Base-by-base conservation (phyloP, 345 rosid genomes). In the Populus nigra region DNA sequence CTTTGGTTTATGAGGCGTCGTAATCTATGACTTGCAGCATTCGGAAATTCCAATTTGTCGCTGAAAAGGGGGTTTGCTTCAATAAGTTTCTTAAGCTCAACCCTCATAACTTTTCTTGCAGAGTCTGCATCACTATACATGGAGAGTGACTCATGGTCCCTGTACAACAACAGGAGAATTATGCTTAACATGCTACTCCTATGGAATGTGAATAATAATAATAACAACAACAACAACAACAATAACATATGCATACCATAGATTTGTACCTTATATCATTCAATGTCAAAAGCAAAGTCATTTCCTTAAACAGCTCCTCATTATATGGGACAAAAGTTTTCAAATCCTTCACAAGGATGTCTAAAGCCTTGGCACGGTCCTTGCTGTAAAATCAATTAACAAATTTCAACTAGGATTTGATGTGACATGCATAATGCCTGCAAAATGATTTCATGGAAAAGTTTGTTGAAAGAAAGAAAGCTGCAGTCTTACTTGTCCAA, bases 1-100 rank as follows among this genome's bases (percentile, higher is more conserved):
- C 91, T 78, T 76, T 90, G 93, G 71, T 85, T 87, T 22, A 90
- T 69, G 61, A 90, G 83, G 59, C 80, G 71, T 8, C 83, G 73
- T 61, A 88, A 69, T 80, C 89, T 82, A 15, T 77, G 79, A 38
- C 41, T 62, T 68, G 76, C 67, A 43, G 83, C 77, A 81, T 69
- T 53, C 1, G 90, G 93, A 61, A 87, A 82, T 20, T 77, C 67
- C 76, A 88, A 77, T 82, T 86, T 88, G 17, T 82, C 84, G 2
- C 36, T 67, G 70, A 90, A 80, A 76, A 79, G 9, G 29, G 93
- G 93, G 76, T 87, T 87, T 20, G 84, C 87, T 76, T 79, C 81
- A 33, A 88, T 79, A 71, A 86, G 8, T 57, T 70, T 86, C 85
- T 76, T 77, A 33, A 90, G 83, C 68, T 86, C 85, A 66, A 8